These are phyloP conservation scores for Albifimbria verrucaria DNA, from an alignment of 2,329 filamentous ascomycete genomes.

Conservation along the genomic window DNA sequence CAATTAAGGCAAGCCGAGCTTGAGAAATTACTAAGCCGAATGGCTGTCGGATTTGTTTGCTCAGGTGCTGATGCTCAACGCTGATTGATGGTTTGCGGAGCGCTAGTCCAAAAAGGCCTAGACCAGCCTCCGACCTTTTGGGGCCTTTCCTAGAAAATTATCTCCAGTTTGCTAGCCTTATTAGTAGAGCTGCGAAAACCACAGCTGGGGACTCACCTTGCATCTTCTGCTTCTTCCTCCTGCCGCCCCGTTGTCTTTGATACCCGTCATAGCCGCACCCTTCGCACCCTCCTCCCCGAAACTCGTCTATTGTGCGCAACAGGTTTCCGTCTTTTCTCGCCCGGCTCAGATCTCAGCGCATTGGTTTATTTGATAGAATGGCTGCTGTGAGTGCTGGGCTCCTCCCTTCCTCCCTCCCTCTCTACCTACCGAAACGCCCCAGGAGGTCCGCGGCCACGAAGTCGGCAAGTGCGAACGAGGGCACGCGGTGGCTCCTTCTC, in stretches of 20 bases:
- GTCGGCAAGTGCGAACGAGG: too few relatives aligned
- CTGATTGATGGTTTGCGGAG: too few relatives aligned
- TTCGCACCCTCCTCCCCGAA: constrained; percentile 10
- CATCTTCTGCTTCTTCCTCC: constrained; percentile 21
- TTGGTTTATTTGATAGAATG: constrained; percentile 36
- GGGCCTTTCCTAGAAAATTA: constrained; percentile 30
- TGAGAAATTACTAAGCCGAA: too few relatives aligned
- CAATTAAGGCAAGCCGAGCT: neutral
- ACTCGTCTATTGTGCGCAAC: constrained; percentile 13
- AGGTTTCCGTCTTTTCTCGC: constrained; percentile 11
- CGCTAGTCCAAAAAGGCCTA: constrained; percentile 18
- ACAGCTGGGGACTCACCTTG: constrained; percentile 25
- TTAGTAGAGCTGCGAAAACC: constrained; percentile 28
- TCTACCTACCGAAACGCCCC: constrained; percentile 11
- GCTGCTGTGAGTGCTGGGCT: constrained; percentile 35
- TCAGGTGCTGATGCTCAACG: neutral
- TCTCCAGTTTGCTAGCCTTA: constrained; percentile 27
- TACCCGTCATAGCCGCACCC: constrained; percentile 24
- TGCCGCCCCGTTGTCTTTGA: constrained; percentile 27
- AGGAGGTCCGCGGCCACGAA: too few relatives aligned
- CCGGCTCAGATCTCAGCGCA: constrained; percentile 19
- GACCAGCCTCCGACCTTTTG: constrained; percentile 17
- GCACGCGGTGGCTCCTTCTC: too few relatives aligned
- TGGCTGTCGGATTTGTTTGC: neutral
- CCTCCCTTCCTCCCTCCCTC: constrained; percentile 7